Percentiles rank a stretch among this genome's conserved stretches.
Conservation (phyloP, 2,329 filamentous ascomycete species). For the Colletotrichum lindemuthianum region DNA sequence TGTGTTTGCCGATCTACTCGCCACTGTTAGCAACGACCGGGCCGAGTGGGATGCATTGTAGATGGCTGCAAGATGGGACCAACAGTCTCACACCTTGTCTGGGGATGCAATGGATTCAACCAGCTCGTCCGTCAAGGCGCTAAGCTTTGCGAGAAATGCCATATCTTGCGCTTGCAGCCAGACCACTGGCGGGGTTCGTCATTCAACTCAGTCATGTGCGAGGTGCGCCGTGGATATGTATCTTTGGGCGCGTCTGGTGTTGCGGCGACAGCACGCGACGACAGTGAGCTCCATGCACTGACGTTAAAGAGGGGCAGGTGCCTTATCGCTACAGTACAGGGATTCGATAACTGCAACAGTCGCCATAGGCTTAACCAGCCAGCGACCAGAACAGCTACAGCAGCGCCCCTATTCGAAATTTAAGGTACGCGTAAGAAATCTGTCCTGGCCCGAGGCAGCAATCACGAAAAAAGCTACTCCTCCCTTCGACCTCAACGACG, state of each 20-base stretch:
- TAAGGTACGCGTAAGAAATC: slow-evolving; percentile 29
- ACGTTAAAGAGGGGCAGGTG: slow-evolving; percentile 13
- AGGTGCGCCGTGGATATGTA: not conserved
- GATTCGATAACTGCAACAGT: slow-evolving; percentile 20
- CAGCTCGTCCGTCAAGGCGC: slow-evolving; percentile 75
- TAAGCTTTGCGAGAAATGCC: slow-evolving; percentile 75
- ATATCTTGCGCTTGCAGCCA: slow-evolving; percentile 55
- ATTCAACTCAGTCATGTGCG: slow-evolving; percentile 4
- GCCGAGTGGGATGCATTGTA: slow-evolving; percentile 11
- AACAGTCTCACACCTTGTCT: slow-evolving; percentile 55
- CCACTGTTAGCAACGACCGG: slow-evolving; percentile 8
- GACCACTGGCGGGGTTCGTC: not conserved
- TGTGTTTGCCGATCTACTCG: slow-evolving; percentile 42
- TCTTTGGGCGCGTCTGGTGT: slow-evolving; percentile 13
- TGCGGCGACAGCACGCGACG: slow-evolving; percentile 10
- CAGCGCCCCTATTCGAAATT: slow-evolving; percentile 32
- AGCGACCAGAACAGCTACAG: slow-evolving; percentile 25
- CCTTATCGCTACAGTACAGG: slow-evolving; percentile 30
- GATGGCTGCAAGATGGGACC: slow-evolving; percentile 19
- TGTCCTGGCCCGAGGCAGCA: slow-evolving; percentile 15
- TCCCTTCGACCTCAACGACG: slow-evolving; percentile 20
- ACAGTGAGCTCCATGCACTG: slow-evolving; percentile 4
- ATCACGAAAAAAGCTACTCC: not conserved
- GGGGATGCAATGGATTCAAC: slow-evolving; percentile 70
- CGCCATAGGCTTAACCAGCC: slow-evolving; percentile 26